These are phyloP conservation scores for Auricularia cornea DNA, from an alignment of 768 basidiomycete species.

Conservation along the genomic window DNA sequence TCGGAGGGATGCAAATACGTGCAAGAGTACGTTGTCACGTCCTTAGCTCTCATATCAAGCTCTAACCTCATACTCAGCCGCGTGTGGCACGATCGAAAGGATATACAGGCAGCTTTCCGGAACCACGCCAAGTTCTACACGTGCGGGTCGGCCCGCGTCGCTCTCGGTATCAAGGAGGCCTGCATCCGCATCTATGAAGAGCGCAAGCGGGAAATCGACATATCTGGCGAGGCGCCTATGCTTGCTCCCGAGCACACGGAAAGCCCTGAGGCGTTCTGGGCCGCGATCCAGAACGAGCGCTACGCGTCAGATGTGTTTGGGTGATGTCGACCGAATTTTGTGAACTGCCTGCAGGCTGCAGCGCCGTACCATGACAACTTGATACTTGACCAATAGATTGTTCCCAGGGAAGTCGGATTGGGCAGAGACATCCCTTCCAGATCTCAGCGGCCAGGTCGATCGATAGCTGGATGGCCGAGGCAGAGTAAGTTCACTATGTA, in stretches of 20 bases:
- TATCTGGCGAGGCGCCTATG: conserved; percentile 13
- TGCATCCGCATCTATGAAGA: conserved; percentile 30
- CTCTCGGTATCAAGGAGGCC: conserved; percentile 30
- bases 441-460: no score
- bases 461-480: no score
- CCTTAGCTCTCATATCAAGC: no score
- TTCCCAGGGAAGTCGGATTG: no score
- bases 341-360: no score
- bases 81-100: conserved; percentile 32
- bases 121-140: conserved; percentile 35
- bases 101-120: conserved; percentile 24
- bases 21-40: conserved; percentile 26
- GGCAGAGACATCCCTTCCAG: no score
- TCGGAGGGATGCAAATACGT: conserved; percentile 31
- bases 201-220: conserved; percentile 5
- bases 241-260: conserved; percentile 14
- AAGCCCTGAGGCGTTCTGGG: conserved; percentile 22
- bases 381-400: no score
- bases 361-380: no score
- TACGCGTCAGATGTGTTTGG: conserved; percentile 42
- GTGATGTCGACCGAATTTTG: no score
- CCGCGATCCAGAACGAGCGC: conserved; percentile 28
- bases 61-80: conserved; percentile 22
- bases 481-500: no score
- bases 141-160: conserved; percentile 34